Base-by-base conservation (phyloP, 1,284 basidiomycete species). In the Malassezia furfur region DNA sequence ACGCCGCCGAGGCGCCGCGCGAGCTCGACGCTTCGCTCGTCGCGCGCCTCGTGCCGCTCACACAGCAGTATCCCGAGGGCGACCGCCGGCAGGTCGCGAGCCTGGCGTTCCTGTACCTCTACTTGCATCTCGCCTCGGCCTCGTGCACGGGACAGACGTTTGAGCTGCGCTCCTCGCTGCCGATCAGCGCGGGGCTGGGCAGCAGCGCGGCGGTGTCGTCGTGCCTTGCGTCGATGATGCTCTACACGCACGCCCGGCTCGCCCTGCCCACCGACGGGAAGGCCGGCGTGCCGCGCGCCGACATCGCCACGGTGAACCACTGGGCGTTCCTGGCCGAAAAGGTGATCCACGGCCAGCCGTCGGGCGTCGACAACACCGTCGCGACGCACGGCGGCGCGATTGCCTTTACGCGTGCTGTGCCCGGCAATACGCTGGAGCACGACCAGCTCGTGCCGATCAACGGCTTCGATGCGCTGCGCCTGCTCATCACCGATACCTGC, bases 261-360 rank as follows among this genome's bases (percentile, higher is more conserved):
- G 77, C 84, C 6, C 80, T 71, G 82, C 66, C 67, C 3, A 25
- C 30, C 19, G n/a, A 52, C 2, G 43, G 28, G 12, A 39, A 28
- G 3, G 32, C 22, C 30, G 41, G 46, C 10, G 44, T 68, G 14
- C 39, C 57, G 0, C 31, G 28, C 4, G 34, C 77, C 80, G 41
- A 78, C 28, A 86, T 88, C 5, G 84, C 88, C 63, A 80, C 85
- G 63, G 83, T 91, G 63, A 96, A 99, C 76, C 80, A 81, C 44
- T 96, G 91, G 85, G 90, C 94, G 17, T 98, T 96, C 77, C 78
- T 96, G 46, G 82, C 86, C 6, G 94, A 99, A 78, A 96, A 96
- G 77, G 87, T 99, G 35, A 79, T 96, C 49, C 94, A 99, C 74
- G 94, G 94, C 3, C 98, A 90, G 68, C 94, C 94, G 0, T 93